Base-by-base conservation (phyloP, 2,329 filamentous ascomycete species). In the Nemania sp. region DNA sequence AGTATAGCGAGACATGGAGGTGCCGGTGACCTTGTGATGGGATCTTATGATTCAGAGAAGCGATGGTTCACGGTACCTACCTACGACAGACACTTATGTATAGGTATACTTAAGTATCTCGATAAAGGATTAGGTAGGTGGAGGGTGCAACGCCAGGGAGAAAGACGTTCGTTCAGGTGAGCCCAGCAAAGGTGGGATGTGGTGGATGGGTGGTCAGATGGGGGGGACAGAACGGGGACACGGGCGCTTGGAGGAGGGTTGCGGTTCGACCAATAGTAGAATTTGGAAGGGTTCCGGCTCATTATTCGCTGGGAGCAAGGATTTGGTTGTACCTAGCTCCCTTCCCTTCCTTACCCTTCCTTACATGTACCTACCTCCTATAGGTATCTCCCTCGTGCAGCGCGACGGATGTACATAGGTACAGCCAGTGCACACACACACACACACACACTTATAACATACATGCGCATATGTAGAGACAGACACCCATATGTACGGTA, bases 131-230 rank as follows among this genome's bases (percentile, higher is more conserved):
- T n/a, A n/a, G n/a, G n/a, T n/a, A n/a, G n/a, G n/a, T 6, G 10
- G 45, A 32, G 49, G 45, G 45, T 27, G 69, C 43, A 49, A 59
- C 56, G 41, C 52, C 51, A 51, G 11, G 54, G 54, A 70, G 41
- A 41, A 35, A 35, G 32, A 62, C n/a, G 53, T 38, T 43, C 60
- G 52, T 62, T 47, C 64, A 70, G 67, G 67, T 64, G 64, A 64
- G 65, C 61, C 32, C 32, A 67, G 58, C n/a, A n/a, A n/a, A 18
- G 27, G 56, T 45, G 35, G 53, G 41, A 59, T 35, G 52, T 57
- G 22, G 38, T 41, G 7, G 53, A 45, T 66, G 61, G 62, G 69
- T 70, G 68, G 69, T 71, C 66, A 70, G 70, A 72, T 66, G 67
- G 53, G 29, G 8, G 22, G 2, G 13, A 24, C 53, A 56, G 22